Evolutionary conservation across 2,329 filamentous ascomycete species (phyloP).

Genomic region (Diaporthe sp.): DNA sequence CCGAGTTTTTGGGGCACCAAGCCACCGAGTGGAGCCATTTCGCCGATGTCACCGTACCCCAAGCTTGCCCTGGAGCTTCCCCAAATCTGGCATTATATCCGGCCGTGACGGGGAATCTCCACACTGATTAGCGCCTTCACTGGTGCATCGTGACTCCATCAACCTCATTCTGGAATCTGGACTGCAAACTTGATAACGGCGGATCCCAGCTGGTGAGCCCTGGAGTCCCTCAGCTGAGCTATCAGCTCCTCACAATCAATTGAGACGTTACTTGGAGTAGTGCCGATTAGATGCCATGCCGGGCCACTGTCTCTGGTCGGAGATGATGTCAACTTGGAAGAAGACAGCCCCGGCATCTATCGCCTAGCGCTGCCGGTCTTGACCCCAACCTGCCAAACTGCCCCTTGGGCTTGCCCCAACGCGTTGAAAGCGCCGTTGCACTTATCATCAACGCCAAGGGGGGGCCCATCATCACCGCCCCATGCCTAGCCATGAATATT

Average conservation of each 20-base stretch:
- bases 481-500: slow-evolving; percentile 20
- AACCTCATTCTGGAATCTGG: not conserved
- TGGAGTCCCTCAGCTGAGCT: not conserved
- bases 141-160: not conserved
- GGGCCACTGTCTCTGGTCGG: not conserved
- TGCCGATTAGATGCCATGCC: slow-evolving; percentile 1
- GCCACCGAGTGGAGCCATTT: slow-evolving; percentile 4
- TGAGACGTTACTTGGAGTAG: not conserved
- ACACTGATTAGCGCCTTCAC: slow-evolving; percentile 3
- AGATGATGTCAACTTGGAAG: slow-evolving; percentile 24
- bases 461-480: slow-evolving; percentile 24
- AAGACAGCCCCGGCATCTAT: not conserved
- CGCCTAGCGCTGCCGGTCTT: slow-evolving; percentile 26
- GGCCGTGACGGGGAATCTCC: slow-evolving; percentile 3
- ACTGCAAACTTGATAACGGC: slow-evolving; percentile 8
- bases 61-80: not conserved
- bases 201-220: not conserved
- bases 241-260: slow-evolving; percentile 6
- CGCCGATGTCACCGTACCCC: slow-evolving; percentile 13
- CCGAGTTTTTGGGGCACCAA: slow-evolving; percentile 28
- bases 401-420: slow-evolving; percentile 11
- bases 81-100: slow-evolving; percentile 20
- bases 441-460: slow-evolving; percentile 4
- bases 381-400: not conserved
- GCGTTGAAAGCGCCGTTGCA: slow-evolving; percentile 3